Base-by-base conservation (phyloP, 2,329 filamentous ascomycete genomes). In the Sphaerulina musiva region DNA sequence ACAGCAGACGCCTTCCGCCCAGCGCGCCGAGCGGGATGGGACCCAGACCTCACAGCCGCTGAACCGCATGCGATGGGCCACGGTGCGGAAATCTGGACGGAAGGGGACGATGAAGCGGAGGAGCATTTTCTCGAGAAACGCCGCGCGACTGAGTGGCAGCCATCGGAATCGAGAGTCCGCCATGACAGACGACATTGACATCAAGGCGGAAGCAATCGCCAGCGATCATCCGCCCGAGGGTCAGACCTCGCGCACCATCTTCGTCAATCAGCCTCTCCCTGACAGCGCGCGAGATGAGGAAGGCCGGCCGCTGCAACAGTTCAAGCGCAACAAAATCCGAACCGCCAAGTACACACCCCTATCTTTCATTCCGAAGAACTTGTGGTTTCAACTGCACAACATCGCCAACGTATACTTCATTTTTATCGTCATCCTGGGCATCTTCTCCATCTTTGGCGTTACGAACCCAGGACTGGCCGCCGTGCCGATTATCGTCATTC, bases 321-420 rank as follows among this genome's bases (percentile, higher is more conserved):
- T 86, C 71, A 80, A 87, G 46, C 80, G 92, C 62, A 98, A 98
- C 78, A 98, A 98, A 78, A 95, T 98, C 70, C 82, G 95, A 64
- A 98, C 93, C 2, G 89, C 93, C 56, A 98, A 97, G 74, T 98
- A 98, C 72, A 98, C 93, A 6, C 86, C 95, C 7, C 73, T 98
- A 59, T 95, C 88, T 56, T 98, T 98, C 73, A 72, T 98, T 29
- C 93, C 93, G 11, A 97, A 97, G 76, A 97, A 98, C 73, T 69
- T 98, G 67, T 98, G 86, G 83, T 89, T 95, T 61, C 95, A 98
- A 72, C 97, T 98, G 69, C 92, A 98, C 74, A 97, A 97, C 68
- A 86, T 98, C 66, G 93, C 93, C 68, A 98, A 98, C 72, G 86
- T 97, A 51, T 98, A 97, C 75, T 98, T 98, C 80, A 78, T 97